Conservation (phyloP, 352 stramenopile species). For the Globisporangium solare region DNA sequence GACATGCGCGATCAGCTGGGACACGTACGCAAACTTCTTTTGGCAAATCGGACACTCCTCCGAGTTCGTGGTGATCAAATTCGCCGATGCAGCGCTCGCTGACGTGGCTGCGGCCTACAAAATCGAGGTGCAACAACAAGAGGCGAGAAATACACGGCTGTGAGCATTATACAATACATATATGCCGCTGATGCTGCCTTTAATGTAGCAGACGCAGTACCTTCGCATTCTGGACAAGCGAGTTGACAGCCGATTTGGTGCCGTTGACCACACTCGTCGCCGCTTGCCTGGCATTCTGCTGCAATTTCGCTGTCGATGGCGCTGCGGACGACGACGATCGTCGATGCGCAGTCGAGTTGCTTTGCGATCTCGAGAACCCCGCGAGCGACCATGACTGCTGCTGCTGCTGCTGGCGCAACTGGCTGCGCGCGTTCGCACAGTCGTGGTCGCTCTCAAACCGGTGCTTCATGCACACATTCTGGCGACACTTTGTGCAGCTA, state of each 20-base stretch:
- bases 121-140: not conserved
- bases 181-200: too few relatives aligned
- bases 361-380: slow-evolving; percentile 16
- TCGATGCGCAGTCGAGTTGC: slow-evolving; percentile 10
- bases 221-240: slow-evolving; percentile 46
- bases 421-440: slow-evolving; percentile 34
- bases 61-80: slow-evolving; percentile 29
- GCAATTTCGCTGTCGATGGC: slow-evolving; percentile 13
- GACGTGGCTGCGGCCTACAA: slow-evolving; percentile 11
- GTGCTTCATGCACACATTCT: slow-evolving; percentile 73
- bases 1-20: slow-evolving; percentile 69
- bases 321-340: slow-evolving; percentile 6
- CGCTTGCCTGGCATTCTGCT: slow-evolving; percentile 25
- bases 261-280: slow-evolving; percentile 30
- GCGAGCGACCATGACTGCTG: slow-evolving; percentile 27
- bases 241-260: slow-evolving; percentile 37
- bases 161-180: too few relatives aligned
- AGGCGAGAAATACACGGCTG: too few relatives aligned
- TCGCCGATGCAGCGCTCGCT: slow-evolving; percentile 11
- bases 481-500: slow-evolving; percentile 56
- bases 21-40: slow-evolving; percentile 66
- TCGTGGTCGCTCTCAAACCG: slow-evolving; percentile 74
- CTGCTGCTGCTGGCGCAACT: slow-evolving; percentile 37
- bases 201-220: slow-evolving; percentile 6
- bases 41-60: slow-evolving; percentile 74